Conservation (phyloP, 2,329 filamentous ascomycete species). For the Hymenoscyphus salicellus region DNA sequence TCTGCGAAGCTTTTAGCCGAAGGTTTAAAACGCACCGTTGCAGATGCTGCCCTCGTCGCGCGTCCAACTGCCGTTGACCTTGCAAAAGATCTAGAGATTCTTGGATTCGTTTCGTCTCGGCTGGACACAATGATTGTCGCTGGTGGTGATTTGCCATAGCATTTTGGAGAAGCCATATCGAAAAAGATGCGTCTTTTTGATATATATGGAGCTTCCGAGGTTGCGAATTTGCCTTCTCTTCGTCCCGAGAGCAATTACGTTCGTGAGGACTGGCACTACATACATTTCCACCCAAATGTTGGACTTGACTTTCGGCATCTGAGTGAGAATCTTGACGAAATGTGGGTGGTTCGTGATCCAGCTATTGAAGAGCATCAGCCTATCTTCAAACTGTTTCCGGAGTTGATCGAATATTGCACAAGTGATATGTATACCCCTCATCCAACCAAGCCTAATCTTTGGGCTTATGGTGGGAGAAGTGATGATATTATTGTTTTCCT, state of each 20-base stretch:
- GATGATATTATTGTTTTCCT: constrained; percentile 44
- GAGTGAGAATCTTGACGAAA: constrained; percentile 24
- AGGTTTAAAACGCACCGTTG: constrained; percentile 4
- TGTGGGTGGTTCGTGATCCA: constrained; percentile 26
- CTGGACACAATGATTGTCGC: background rate
- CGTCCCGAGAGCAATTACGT: background rate
- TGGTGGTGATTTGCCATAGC: constrained; percentile 14
- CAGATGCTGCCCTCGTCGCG: constrained; percentile 5
- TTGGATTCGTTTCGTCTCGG: constrained; percentile 3
- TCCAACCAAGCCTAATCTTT: constrained; percentile 37
- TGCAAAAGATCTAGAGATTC: background rate
- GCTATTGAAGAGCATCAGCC: constrained; percentile 26
- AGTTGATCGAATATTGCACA: constrained; percentile 36
- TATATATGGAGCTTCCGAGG: constrained; percentile 9
- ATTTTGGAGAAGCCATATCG: constrained; percentile 8
- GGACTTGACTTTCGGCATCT: constrained; percentile 13
- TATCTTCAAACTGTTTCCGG: constrained; percentile 38
- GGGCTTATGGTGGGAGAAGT: constrained; percentile 38
- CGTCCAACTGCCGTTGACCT: constrained; percentile 11
- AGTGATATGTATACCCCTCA: constrained; percentile 41
- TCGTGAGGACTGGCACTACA: constrained; percentile 17
- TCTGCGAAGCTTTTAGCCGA: constrained; percentile 7
- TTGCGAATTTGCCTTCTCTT: background rate
- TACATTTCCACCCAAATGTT: constrained; percentile 9
- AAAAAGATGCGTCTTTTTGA: constrained; percentile 6